Evolutionary conservation across 176 grass and related monocot genomes (phyloP), one percentile per base, ranked within the genome.

Genomic region (Phoenix roebelenii): DNA sequence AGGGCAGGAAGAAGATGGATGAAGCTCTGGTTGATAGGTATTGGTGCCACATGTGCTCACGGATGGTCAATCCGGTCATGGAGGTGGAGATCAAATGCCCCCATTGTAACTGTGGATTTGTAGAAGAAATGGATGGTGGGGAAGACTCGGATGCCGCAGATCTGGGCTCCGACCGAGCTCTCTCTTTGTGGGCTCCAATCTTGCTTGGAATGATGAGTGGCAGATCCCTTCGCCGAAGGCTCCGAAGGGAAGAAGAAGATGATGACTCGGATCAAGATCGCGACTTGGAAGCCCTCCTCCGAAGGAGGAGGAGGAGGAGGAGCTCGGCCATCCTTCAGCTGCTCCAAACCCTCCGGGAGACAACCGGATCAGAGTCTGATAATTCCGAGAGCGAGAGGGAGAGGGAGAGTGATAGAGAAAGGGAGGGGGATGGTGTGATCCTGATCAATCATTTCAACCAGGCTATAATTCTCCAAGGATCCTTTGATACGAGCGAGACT

Each of bases 31-130:
- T 14, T 22, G 48, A 18, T 7, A 79, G 68, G 23, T 96, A 87
- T 68, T 96, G 72, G 60, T 96, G 83, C 74, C 86, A 96, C 74
- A 72, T 75, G 75, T 90, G 91, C 76, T 84, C 80, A 15, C 76
- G 74, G 24, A 71, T 82, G 23, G 77, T 96, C 49, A 56, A 74
- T 54, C 86, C 91, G 1, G 58, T 84, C 67, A 59, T 80, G 77
- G 78, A 66, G 23, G 68, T 59, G 25, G 79, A 84, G 17, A 77
- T 96, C 17, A 74, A 87, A 80, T 96, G 91, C 86, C 91, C 86
- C 52, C 76, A 61, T 61, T 96, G 91, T 72, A 69, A 79, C 66
- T 76, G 66, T 50, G 86, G 91, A 48, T 96, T 96, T 63, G 76
- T 96, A 48, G 91, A 96, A 57, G 80, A 90, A 68, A 85, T 90